Evolutionary conservation across 352 stramenopile species (phyloP).

Genomic region (Phytophthora palmivora): DNA sequence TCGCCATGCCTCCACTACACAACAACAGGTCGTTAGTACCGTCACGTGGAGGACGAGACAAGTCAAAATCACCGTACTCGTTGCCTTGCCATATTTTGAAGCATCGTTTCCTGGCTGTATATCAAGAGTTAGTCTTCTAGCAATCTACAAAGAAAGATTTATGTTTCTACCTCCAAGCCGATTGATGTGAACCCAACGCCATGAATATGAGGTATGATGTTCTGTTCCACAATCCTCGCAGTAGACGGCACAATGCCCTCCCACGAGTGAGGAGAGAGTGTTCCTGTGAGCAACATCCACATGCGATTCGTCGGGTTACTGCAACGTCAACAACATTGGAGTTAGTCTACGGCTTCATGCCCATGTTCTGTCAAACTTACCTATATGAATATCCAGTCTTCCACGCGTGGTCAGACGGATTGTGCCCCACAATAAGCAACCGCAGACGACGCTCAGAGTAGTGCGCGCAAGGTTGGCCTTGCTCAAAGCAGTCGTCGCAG

Average conservation of each 20-base stretch:
- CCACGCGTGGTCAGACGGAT: slow-evolving; percentile 92
- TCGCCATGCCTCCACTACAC: slow-evolving; percentile 67
- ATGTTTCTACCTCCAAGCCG: slow-evolving; percentile 66
- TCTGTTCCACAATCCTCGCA: slow-evolving; percentile 73
- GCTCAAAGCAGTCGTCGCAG: slow-evolving; percentile 74
- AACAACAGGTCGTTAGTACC: not conserved
- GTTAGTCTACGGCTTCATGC: not conserved
- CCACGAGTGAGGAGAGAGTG: slow-evolving; percentile 60
- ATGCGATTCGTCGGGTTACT: slow-evolving; percentile 92
- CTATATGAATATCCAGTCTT: slow-evolving; percentile 72
- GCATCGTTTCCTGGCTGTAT: slow-evolving; percentile 85
- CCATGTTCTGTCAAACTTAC: slow-evolving; percentile 15
- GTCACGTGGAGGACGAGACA: not conserved
- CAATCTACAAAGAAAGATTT: not conserved
- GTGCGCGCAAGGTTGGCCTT: slow-evolving; percentile 60
- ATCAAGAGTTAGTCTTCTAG: slow-evolving; percentile 11
- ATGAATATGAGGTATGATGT: slow-evolving; percentile 64
- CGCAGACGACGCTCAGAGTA: slow-evolving; percentile 67
- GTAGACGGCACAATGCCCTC: slow-evolving; percentile 63
- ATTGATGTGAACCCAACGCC: slow-evolving; percentile 87
- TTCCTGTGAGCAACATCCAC: slow-evolving; percentile 87
- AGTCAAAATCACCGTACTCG: slow-evolving; percentile 46
- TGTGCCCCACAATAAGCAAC: slow-evolving; percentile 89
- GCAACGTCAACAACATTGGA: slow-evolving; percentile 2
- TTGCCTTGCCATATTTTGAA: slow-evolving; percentile 73